These are phyloP conservation scores for Tylopilus vinaceipallidus DNA, from an alignment of 768 basidiomycete species.

Conservation along the genomic window DNA sequence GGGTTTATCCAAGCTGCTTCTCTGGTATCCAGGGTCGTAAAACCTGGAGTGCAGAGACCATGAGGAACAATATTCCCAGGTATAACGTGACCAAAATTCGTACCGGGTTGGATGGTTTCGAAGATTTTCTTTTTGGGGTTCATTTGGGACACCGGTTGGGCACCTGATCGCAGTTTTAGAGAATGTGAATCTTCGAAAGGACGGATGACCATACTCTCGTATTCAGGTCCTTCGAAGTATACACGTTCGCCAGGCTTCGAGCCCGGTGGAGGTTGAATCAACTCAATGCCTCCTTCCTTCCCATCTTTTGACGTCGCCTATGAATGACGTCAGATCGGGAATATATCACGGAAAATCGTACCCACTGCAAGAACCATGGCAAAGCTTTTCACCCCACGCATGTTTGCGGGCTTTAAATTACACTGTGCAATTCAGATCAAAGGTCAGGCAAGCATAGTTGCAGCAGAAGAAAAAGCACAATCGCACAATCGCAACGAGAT, in stretches of 20 bases:
- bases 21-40: slow-evolving; percentile 81
- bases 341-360: background rate
- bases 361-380: slow-evolving; percentile 95
- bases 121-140: slow-evolving; percentile 99
- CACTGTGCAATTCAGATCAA: slow-evolving; percentile 44
- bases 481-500: slow-evolving; percentile 79
- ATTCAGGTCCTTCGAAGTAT: slow-evolving; percentile 91
- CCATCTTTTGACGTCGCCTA: slow-evolving; percentile 91
- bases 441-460: background rate
- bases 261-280: slow-evolving; percentile 83
- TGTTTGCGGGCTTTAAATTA: slow-evolving; percentile 92
- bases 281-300: slow-evolving; percentile 86
- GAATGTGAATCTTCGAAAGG: background rate
- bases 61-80: background rate
- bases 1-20: slow-evolving; percentile 91
- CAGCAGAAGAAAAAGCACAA: background rate
- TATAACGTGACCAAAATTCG: slow-evolving; percentile 6
- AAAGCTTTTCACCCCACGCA: slow-evolving; percentile 97
- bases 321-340: background rate
- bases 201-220: slow-evolving; percentile 55
- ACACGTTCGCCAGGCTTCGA: slow-evolving; percentile 90
- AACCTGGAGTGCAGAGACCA: slow-evolving; percentile 44
- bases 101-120: slow-evolving; percentile 92
- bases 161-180: slow-evolving; percentile 37
- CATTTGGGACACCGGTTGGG: slow-evolving; percentile 73